Evolutionary conservation across 768 basidiomycete genomes (phyloP).

Genomic region (Amanita exitialis): DNA sequence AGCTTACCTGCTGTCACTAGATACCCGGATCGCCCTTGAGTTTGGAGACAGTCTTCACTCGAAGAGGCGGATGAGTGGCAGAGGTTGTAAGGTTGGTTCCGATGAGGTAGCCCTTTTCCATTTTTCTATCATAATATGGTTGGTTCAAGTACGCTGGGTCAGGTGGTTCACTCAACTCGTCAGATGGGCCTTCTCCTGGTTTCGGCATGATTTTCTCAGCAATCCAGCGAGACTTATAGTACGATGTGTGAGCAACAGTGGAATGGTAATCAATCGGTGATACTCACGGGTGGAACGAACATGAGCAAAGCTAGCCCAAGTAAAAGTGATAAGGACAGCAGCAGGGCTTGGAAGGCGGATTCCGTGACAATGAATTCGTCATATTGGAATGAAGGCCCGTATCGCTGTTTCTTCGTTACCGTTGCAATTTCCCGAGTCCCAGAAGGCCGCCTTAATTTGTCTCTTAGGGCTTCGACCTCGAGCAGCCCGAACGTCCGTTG

Average conservation of each 20-base stretch:
- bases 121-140: slow-evolving; percentile 25
- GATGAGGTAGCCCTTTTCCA: slow-evolving; percentile 51
- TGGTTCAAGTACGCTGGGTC: neutral
- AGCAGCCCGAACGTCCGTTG: slow-evolving; percentile 38
- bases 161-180: slow-evolving; percentile 31
- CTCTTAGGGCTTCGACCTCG: slow-evolving; percentile 20
- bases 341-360: slow-evolving; percentile 27
- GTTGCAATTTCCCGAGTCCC: neutral
- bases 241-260: neutral
- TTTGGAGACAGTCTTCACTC: slow-evolving; percentile 51
- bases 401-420: slow-evolving; percentile 22
- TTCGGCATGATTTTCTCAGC: slow-evolving; percentile 38
- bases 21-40: slow-evolving; percentile 73
- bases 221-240: slow-evolving; percentile 43
- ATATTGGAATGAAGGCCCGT: slow-evolving; percentile 70
- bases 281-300: slow-evolving; percentile 28
- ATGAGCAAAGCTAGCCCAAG: slow-evolving; percentile 19
- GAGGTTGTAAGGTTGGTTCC: slow-evolving; percentile 66
- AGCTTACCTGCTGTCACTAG: slow-evolving; percentile 40
- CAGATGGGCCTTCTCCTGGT: slow-evolving; percentile 54
- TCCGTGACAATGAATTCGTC: slow-evolving; percentile 51
- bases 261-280: neutral
- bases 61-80: slow-evolving; percentile 29
- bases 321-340: slow-evolving; percentile 18
- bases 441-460: slow-evolving; percentile 12